A percentile compares a stretch with the other conserved stretches of the same genome.
Conservation (phyloP, 1,284 basidiomycete genomes). For the Pascua guehoae region DNA sequence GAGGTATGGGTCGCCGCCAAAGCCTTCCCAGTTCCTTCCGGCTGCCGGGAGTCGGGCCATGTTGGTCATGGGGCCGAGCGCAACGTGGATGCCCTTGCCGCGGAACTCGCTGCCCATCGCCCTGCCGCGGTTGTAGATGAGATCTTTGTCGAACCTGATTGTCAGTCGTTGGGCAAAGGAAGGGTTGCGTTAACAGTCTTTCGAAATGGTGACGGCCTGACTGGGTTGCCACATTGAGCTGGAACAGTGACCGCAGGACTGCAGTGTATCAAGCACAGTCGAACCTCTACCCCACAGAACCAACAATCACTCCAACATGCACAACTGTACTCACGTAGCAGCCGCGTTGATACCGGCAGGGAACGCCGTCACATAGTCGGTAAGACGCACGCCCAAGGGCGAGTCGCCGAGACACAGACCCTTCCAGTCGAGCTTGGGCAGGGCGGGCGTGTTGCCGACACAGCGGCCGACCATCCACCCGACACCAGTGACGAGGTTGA, state of each 20-base stretch:
- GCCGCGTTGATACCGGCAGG: constrained; percentile 70
- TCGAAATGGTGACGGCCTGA: not conserved
- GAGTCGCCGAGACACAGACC: constrained; percentile 63
- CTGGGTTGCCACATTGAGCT: too few species aligned
- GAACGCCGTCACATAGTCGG: constrained; percentile 63
- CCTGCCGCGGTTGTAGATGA: constrained; percentile 67
- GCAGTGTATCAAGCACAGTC: too few species aligned
- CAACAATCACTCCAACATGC: not conserved
- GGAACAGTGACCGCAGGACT: too few species aligned
- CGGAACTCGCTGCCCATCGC: constrained; percentile 74
- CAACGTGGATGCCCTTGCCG: constrained; percentile 73
- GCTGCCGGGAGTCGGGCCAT: constrained; percentile 60
- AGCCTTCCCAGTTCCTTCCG: constrained; percentile 83
- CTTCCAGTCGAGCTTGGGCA: constrained; percentile 61
- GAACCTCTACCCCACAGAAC: too few species aligned
- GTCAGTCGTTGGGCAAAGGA: not conserved
- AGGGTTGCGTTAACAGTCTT: not conserved
- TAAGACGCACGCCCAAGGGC: constrained; percentile 60
- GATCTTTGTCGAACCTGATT: constrained; percentile 60
- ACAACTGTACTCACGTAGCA: constrained; percentile 53
- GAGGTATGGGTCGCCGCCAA: constrained; percentile 65
- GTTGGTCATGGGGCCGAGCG: constrained; percentile 55
- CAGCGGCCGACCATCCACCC: constrained; percentile 54
- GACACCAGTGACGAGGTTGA: constrained; percentile 50
- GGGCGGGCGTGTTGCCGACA: constrained; percentile 64